These are phyloP conservation scores for Nephelium lappaceum DNA, from an alignment of 345 rosid species.

Conservation along the genomic window DNA sequence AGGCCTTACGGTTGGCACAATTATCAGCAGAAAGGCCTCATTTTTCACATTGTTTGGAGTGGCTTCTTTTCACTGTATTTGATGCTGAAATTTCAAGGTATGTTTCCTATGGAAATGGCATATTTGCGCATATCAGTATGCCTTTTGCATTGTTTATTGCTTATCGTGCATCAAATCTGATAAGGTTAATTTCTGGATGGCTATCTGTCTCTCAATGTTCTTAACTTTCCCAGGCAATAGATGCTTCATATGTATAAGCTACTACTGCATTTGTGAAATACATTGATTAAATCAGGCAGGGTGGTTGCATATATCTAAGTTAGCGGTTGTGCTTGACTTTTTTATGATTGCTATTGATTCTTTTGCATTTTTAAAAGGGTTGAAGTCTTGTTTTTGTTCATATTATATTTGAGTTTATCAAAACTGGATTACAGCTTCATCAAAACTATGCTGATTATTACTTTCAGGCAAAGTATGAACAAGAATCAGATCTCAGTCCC, in stretches of 20 bases:
- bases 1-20: constrained; percentile 78
- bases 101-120: constrained; percentile 10
- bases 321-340: constrained; percentile 5
- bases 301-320: background rate
- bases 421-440: constrained; percentile 6
- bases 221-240: background rate
- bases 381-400: constrained; percentile 3
- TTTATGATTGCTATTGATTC: background rate
- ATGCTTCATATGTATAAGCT: background rate
- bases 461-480: constrained; percentile 63
- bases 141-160: background rate
- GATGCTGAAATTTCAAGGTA: constrained; percentile 98
- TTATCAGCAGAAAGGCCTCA: constrained; percentile 96
- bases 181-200: background rate
- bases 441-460: background rate
- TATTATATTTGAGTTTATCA: constrained; percentile 7
- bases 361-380: background rate
- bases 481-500: constrained; percentile 60
- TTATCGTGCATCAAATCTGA: background rate
- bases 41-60: constrained; percentile 94
- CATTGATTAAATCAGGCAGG: constrained; percentile 1
- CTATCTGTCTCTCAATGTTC: background rate
- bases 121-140: background rate
- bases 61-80: constrained; percentile 98
- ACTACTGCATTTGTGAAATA: background rate